Conservation (phyloP, 495 filamentous ascomycete species). For the Massariosphaeria phaeospora region DNA sequence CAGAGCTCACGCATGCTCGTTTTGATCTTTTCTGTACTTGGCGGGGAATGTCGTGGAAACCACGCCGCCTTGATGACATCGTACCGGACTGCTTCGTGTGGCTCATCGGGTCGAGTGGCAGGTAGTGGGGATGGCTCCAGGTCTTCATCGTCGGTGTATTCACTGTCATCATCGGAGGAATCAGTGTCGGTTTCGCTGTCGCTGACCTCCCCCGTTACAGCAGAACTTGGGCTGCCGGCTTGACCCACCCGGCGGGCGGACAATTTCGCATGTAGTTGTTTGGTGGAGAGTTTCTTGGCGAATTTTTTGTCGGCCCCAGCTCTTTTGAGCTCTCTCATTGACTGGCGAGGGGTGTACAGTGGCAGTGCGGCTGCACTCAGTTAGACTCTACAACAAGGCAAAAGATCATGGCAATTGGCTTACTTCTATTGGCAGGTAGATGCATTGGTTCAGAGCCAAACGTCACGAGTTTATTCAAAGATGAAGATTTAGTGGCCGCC, state of each 20-base stretch:
- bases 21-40: slow-evolving; percentile 48
- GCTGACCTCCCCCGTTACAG: slow-evolving; percentile 37
- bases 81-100: slow-evolving; percentile 53
- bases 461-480: slow-evolving; percentile 42
- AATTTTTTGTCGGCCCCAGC: slow-evolving; percentile 33
- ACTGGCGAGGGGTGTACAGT: slow-evolving; percentile 42
- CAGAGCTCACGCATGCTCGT: slow-evolving; percentile 54
- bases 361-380: slow-evolving; percentile 38
- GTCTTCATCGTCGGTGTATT: slow-evolving; percentile 44
- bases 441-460: slow-evolving; percentile 36
- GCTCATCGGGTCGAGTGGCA: slow-evolving; percentile 46
- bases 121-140: slow-evolving; percentile 55
- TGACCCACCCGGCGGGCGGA: not conserved
- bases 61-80: slow-evolving; percentile 63
- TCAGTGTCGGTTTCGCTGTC: slow-evolving; percentile 34
- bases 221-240: not conserved
- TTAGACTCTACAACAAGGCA: slow-evolving; percentile 32
- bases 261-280: not conserved
- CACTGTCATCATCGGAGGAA: slow-evolving; percentile 50
- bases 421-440: slow-evolving; percentile 32
- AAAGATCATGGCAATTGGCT: slow-evolving; percentile 12
- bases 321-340: slow-evolving; percentile 43
- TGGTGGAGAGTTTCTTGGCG: slow-evolving; percentile 16
- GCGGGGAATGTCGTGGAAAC: slow-evolving; percentile 50
- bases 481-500: slow-evolving; percentile 41